phyloP scores from a whole-genome alignment of 495 filamentous ascomycete species.

The Xylaria bambusicola region DNA sequence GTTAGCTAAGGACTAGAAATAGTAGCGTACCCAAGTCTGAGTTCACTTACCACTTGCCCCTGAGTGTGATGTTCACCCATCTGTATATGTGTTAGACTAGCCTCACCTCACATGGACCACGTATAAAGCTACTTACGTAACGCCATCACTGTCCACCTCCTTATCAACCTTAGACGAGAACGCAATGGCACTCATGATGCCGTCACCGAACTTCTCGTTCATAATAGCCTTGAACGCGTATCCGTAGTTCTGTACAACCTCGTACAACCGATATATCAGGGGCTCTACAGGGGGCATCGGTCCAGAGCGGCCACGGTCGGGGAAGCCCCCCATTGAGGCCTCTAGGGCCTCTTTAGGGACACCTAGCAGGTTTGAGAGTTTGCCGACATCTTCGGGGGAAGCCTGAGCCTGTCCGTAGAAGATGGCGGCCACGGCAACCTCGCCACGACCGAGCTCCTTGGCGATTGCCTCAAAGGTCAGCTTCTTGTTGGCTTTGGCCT shows the following conservation, averaged over 20 bases:
- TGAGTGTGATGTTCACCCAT: slow-evolving; percentile 91
- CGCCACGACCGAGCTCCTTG: slow-evolving; percentile 72
- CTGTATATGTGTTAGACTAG: slow-evolving; percentile 16
- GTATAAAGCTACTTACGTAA: slow-evolving; percentile 27
- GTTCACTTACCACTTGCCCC: slow-evolving; percentile 83
- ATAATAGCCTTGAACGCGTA: slow-evolving; percentile 95
- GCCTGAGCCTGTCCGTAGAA: slow-evolving; percentile 94
- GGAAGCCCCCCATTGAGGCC: slow-evolving; percentile 68
- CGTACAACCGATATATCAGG: slow-evolving; percentile 89
- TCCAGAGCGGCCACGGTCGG: slow-evolving; percentile 77
- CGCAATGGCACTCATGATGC: slow-evolving; percentile 96
- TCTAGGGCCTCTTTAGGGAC: slow-evolving; percentile 61
- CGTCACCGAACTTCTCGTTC: slow-evolving; percentile 99
- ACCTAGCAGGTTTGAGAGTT: slow-evolving; percentile 67
- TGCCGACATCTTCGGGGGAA: slow-evolving; percentile 72
- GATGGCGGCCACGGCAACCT: slow-evolving; percentile 87
- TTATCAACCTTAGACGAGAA: slow-evolving; percentile 95
- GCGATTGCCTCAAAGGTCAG: slow-evolving; percentile 84
- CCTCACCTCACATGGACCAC: background rate
- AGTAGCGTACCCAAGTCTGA: slow-evolving; percentile 21
- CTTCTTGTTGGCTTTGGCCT: slow-evolving; percentile 72
- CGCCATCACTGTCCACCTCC: slow-evolving; percentile 82
- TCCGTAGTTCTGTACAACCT: slow-evolving; percentile 98
- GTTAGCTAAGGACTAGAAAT: slow-evolving; percentile 21
- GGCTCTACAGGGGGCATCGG: slow-evolving; percentile 96